A percentile compares a stretch with the other conserved stretches of the same genome.
phyloP scores from a whole-genome alignment of 768 basidiomycete species.

The Gautieria morchelliformis region DNA sequence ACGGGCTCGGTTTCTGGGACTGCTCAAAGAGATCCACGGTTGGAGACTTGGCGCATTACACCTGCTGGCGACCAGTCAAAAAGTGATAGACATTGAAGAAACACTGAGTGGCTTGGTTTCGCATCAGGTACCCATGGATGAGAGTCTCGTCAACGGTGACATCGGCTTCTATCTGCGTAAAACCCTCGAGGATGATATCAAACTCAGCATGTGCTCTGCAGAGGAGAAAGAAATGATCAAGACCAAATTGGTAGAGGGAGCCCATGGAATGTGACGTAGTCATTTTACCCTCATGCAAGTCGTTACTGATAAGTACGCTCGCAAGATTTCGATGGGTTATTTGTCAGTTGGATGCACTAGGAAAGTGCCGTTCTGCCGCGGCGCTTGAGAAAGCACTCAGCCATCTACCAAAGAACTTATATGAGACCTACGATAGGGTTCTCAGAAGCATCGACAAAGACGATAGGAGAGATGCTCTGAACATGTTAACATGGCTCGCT shows the following conservation, averaged over 20 bases:
- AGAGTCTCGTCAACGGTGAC: no score
- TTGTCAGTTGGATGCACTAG: slow-evolving; percentile 15
- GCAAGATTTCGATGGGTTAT: slow-evolving; percentile 18
- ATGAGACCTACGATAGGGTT: slow-evolving; percentile 17
- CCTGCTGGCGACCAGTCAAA: no score
- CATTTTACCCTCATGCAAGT: no score
- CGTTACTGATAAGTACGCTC: background rate
- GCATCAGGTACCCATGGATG: no score
- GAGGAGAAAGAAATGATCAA: background rate
- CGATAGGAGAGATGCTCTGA: slow-evolving; percentile 9
- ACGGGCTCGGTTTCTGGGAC: no score
- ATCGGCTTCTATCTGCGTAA: background rate
- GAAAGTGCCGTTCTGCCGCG: slow-evolving; percentile 7
- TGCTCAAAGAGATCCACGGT: no score
- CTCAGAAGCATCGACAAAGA: slow-evolving; percentile 13
- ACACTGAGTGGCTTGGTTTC: no score
- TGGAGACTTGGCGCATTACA: no score
- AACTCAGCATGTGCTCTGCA: background rate
- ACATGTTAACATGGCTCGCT: slow-evolving; percentile 15
- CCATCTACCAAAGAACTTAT: slow-evolving; percentile 10
- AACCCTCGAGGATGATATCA: background rate
- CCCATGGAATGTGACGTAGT: background rate
- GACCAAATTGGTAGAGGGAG: background rate
- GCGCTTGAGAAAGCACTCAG: slow-evolving; percentile 13
- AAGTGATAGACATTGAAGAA: no score